phyloP scores from a whole-genome alignment of 371 early-diverging fungal genomes.

The Mitosporidium daphniae region DNA sequence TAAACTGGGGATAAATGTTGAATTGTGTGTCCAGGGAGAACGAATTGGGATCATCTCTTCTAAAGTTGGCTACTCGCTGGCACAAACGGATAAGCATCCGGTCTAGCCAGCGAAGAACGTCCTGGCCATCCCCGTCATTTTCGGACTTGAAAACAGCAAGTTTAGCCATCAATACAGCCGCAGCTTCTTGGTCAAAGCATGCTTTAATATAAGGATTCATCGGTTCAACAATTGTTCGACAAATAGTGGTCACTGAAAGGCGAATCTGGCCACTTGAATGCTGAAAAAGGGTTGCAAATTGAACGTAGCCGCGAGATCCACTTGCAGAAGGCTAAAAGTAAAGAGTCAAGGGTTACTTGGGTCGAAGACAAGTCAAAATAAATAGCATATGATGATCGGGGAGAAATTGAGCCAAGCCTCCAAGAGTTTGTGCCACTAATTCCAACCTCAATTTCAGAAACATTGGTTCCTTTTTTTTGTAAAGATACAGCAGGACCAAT shows the following conservation, averaged over 20 bases:
- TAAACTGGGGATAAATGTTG: conserved; percentile 92
- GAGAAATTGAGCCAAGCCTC: conserved; percentile 56
- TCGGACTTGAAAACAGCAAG: conserved; percentile 85
- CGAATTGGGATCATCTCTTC: conserved; percentile 66
- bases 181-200: conserved; percentile 94
- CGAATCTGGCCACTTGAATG: conserved; percentile 57
- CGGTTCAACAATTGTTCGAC: conserved; percentile 41
- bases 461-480: conserved; percentile 45
- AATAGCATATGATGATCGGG: conserved; percentile 39
- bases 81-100: conserved; percentile 89
- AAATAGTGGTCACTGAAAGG: conserved; percentile 66
- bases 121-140: conserved; percentile 83
- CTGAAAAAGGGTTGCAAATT: conserved; percentile 73
- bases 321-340: conserved; percentile 8
- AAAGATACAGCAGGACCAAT: conserved; percentile 66
- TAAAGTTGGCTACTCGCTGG: conserved; percentile 74
- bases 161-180: conserved; percentile 88
- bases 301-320: conserved; percentile 43
- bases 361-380: conserved; percentile 81
- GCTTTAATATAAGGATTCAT: conserved; percentile 46
- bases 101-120: conserved; percentile 90
- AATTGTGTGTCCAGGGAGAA: conserved; percentile 74
- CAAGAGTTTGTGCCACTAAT: conserved; percentile 68
- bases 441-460: conserved; percentile 90
- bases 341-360: conserved; percentile 8